phyloP scores from a whole-genome alignment of 2,329 filamentous ascomycete genomes.

The Fusarium bactridioides region DNA sequence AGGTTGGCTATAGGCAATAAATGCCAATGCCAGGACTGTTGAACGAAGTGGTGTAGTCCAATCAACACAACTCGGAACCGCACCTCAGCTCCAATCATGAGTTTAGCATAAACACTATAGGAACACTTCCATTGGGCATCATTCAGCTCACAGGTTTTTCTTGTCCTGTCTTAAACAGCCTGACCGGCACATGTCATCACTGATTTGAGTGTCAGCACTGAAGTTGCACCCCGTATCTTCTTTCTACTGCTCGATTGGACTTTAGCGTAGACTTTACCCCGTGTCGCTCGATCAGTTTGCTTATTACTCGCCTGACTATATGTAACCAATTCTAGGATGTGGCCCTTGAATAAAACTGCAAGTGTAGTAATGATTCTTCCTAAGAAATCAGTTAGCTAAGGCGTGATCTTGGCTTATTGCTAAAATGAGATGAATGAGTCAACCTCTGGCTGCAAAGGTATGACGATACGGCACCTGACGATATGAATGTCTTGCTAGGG shows the following conservation, averaged over 20 bases:
- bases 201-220: conserved; percentile 56
- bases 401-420: conserved; percentile 65
- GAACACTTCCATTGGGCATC: background rate
- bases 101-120: background rate
- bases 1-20: background rate
- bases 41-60: background rate
- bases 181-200: conserved; percentile 54
- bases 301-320: conserved; percentile 63
- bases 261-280: conserved; percentile 64
- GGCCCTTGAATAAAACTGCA: conserved; percentile 63
- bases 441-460: conserved; percentile 62
- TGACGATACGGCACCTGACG: conserved; percentile 61
- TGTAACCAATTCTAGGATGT: conserved; percentile 76
- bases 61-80: background rate
- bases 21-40: background rate
- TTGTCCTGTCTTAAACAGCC: conserved; percentile 72
- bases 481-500: conserved; percentile 64
- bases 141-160: conserved; percentile 68
- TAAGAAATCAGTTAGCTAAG: conserved; percentile 66
- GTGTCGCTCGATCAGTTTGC: conserved; percentile 56
- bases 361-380: conserved; percentile 65
- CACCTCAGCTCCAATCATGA: background rate
- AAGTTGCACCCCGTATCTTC: conserved; percentile 62
- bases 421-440: conserved; percentile 66
- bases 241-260: conserved; percentile 64